Evolutionary conservation across 1,139 yeast genomes (phyloP).

Genomic region (Hemisphaericaspora xylanilytica): DNA sequence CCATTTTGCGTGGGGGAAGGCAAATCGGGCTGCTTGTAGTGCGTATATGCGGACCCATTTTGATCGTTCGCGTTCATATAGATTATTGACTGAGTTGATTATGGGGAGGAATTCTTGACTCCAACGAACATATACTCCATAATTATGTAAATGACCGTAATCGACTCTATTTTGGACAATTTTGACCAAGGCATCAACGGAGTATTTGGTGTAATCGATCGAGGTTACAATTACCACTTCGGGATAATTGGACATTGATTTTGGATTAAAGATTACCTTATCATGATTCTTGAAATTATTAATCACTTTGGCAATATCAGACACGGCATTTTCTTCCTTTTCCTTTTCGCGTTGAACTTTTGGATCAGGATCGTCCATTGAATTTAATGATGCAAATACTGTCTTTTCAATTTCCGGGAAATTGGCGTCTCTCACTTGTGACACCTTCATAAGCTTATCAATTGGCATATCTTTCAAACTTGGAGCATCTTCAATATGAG

Average conservation of each 20-base stretch:
- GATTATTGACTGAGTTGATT: conserved; percentile 41
- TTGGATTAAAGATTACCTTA: conserved; percentile 52
- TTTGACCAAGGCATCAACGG: conserved; percentile 56
- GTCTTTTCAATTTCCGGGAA: conserved; percentile 38
- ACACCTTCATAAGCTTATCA: conserved; percentile 47
- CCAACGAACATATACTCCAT: conserved; percentile 82
- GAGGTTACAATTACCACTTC: conserved; percentile 77
- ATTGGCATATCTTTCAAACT: conserved; percentile 55
- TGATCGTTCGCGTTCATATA: conserved; percentile 32
- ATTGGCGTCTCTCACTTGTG: conserved; percentile 36
- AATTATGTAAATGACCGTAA: conserved; percentile 71
- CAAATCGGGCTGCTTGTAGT: conserved; percentile 79
- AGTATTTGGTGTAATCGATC: conserved; percentile 70
- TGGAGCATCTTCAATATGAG: conserved; percentile 65
- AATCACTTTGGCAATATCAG: conserved; percentile 46
- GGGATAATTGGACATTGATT: conserved; percentile 47
- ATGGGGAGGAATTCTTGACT: conserved; percentile 72
- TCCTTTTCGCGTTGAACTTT: conserved; percentile 34
- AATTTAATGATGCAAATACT: conserved; percentile 36
- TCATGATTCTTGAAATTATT: conserved; percentile 65
- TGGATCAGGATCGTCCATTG: conserved; percentile 47
- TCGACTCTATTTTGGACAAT: conserved; percentile 79
- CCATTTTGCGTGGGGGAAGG: conserved; percentile 81
- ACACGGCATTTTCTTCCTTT: conserved; percentile 36
- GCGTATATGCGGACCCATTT: conserved; percentile 62